Percentiles rank a stretch among this genome's conserved stretches.
Conservation (phyloP, 1,284 basidiomycete genomes). For the Quambalaria eucalypti region DNA sequence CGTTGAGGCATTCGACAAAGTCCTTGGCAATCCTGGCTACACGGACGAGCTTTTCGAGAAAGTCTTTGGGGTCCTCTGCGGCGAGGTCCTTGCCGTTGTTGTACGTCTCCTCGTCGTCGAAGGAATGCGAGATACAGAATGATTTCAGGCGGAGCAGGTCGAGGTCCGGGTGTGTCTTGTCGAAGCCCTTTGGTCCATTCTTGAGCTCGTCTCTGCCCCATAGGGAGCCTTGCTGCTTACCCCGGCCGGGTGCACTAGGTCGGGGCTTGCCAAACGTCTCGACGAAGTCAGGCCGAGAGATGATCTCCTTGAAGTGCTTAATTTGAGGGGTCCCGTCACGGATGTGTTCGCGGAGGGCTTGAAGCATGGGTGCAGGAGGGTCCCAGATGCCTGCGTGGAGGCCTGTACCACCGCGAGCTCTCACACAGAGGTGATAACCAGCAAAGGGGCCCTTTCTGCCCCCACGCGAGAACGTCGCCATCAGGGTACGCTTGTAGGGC, state of each 20-base stretch:
- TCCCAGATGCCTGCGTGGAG: background rate
- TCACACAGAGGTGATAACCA: background rate
- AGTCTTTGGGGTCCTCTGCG: background rate
- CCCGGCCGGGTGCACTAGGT: background rate
- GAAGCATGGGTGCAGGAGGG: background rate
- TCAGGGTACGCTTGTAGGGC: conserved; percentile 62
- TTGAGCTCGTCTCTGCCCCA: conserved; percentile 1
- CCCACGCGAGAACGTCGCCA: background rate
- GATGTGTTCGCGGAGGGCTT: background rate
- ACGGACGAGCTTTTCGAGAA: background rate
- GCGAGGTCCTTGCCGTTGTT: background rate
- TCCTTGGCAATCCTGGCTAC: background rate
- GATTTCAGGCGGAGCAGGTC: background rate
- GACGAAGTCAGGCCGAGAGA: background rate
- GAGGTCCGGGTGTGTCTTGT: background rate
- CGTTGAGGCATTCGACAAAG: background rate
- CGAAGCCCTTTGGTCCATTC: background rate
- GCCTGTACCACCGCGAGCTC: background rate
- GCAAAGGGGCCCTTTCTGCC: background rate
- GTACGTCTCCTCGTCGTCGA: background rate
- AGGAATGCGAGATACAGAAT: background rate
- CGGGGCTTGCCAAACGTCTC: background rate
- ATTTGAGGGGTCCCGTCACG: background rate
- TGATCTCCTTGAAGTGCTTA: background rate
- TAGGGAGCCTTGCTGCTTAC: background rate